Evolutionary conservation across 331 rosid species (phyloP), one percentile per base, ranked within the genome.

Genomic region (Malus hybrid): DNA sequence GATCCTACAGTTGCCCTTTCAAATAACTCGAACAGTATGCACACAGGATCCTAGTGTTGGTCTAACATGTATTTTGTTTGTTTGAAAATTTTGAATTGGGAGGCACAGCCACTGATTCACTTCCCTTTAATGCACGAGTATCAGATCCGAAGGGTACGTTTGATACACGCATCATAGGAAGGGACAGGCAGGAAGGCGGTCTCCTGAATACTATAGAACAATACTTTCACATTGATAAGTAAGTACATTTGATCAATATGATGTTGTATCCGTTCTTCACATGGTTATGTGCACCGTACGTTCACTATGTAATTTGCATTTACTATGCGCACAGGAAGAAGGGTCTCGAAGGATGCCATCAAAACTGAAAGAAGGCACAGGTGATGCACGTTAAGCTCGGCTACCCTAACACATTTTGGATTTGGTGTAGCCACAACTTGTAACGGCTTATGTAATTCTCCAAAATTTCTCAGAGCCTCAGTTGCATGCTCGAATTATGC

Each of bases 211-310:
- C 78, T 16, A 76, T 76, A 5, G 89, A 81, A 53, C 72, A 83
- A 58, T 73, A 81, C 77, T 75, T 76, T 69, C 89, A 80, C 66
- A 70, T 81, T 67, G 88, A 84, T 68, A 76, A 80, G 87, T 86
- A 82, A 82, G 13, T 29, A 29, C 10, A 7, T 18, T 64, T 52
- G 44, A 60, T 28, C 20, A 55, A 36, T 14, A 19, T 1, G 6
- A 61, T 73, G 42, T 52, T 7, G 4, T 24, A 22, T 42, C 48
- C 29, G 15, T 34, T 7, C 50, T n/a, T 56, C 33, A 2, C 57
- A 20, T 63, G 8, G 19, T 52, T 42, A 42, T 42, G 48, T 42
- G 48, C 48, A 10, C 48, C 30, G 28, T 24, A 16, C 0, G 0
- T 16, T 52, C 57, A 6, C 20, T 18, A 6, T 52, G 57, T 52